Conservation (phyloP, 129 eudicot species). For the Pseudognaphalium luteoalbum region DNA sequence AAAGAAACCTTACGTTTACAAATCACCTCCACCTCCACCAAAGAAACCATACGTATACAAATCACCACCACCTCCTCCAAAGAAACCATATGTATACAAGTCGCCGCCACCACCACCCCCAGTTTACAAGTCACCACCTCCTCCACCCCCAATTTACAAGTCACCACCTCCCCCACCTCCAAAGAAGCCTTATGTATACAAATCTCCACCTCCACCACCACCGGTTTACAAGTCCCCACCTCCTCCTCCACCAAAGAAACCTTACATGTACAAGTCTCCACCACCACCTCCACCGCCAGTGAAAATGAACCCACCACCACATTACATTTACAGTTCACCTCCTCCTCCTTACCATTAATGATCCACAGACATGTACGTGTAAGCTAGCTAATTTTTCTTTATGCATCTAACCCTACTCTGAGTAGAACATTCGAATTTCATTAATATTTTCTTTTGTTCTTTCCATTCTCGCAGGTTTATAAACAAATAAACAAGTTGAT, state of each 20-base stretch:
- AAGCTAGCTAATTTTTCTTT: conserved; percentile 1
- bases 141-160: not conserved
- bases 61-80: not conserved
- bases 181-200: not conserved
- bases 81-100: not conserved
- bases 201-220: not conserved
- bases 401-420: not conserved
- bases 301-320: conserved; percentile 14
- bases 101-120: not conserved
- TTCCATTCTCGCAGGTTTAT: conserved; percentile 15
- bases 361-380: too few relatives aligned
- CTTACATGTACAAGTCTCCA: not conserved
- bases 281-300: conserved; percentile 18
- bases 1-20: not conserved
- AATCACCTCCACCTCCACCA: not conserved
- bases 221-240: conserved; percentile 3
- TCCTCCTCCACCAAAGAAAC: conserved; percentile 12
- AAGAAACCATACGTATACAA: not conserved
- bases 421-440: not conserved
- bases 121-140: not conserved
- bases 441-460: not conserved
- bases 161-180: not conserved
- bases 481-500: conserved; percentile 5
- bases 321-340: conserved; percentile 20
- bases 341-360: conserved; percentile 7